Percentiles rank a stretch among this genome's conserved stretches.
phyloP scores from a whole-genome alignment of 2,329 filamentous ascomycete species.

The Aspergillus calidoustus region DNA sequence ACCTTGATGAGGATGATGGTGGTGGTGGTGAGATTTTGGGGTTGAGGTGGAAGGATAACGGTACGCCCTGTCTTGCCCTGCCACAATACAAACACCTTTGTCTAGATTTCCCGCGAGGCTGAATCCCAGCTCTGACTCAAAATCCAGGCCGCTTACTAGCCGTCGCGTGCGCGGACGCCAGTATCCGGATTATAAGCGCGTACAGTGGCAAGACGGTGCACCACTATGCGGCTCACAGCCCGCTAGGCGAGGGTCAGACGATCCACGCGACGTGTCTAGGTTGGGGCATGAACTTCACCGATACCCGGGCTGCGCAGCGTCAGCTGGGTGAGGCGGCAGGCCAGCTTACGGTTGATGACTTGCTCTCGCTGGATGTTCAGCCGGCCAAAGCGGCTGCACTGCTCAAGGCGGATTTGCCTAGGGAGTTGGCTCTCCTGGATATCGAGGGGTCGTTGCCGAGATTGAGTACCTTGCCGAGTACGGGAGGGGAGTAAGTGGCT shows the following conservation, averaged over 20 bases:
- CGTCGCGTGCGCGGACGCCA: constrained; percentile 81
- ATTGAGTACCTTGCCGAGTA: constrained; percentile 72
- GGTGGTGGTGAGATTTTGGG: constrained; percentile 44
- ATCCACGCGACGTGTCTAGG: constrained; percentile 53
- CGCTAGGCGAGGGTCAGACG: constrained; percentile 21
- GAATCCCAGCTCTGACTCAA: not conserved
- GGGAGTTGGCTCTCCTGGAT: constrained; percentile 74
- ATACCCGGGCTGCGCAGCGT: constrained; percentile 50
- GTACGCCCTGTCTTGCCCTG: constrained; percentile 47
- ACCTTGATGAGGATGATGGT: constrained; percentile 49
- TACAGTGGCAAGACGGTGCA: constrained; percentile 83
- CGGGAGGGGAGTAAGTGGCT: constrained; percentile 57
- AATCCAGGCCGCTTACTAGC: constrained; percentile 68
- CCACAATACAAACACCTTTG: not conserved
- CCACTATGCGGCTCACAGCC: constrained; percentile 56
- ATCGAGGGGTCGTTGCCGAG: constrained; percentile 77
- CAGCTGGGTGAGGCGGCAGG: constrained; percentile 42
- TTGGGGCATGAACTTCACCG: constrained; percentile 61
- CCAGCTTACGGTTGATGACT: constrained; percentile 46
- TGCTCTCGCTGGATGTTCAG: constrained; percentile 45
- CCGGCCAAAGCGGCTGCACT: constrained; percentile 41
- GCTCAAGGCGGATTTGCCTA: constrained; percentile 65
- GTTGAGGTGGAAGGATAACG: constrained; percentile 70
- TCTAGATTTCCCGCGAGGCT: not conserved
- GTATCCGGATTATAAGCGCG: constrained; percentile 74